phyloP scores from a whole-genome alignment of 1,284 basidiomycete genomes.

The Erythrobasidium hasegawianum region DNA sequence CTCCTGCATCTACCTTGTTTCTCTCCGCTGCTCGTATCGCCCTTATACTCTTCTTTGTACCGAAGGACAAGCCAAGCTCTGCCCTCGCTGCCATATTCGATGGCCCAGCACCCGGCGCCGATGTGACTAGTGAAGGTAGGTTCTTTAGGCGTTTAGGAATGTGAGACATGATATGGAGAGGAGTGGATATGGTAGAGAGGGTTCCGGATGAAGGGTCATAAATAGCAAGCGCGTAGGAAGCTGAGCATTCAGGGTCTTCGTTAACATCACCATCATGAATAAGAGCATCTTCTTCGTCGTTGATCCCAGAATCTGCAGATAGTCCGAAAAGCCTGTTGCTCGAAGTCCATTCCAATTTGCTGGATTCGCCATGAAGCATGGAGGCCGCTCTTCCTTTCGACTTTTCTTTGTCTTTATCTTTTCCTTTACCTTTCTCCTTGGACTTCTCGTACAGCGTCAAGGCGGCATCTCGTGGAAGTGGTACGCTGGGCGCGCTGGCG shows the following conservation, averaged over 20 bases:
- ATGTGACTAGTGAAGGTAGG: conserved; percentile 12
- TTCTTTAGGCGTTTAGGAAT: conserved; percentile 75
- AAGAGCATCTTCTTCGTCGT: conserved; percentile 1
- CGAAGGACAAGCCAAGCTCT: conserved; percentile 82
- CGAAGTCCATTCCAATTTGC: conserved; percentile 32
- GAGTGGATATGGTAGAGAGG: conserved; percentile 63
- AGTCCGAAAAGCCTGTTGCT: conserved; percentile 12
- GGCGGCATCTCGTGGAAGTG: conserved; percentile 22
- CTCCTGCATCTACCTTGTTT: conserved; percentile 77
- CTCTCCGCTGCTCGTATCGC: conserved; percentile 77
- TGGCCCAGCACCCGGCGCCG: conserved; percentile 1
- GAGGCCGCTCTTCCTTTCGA: conserved; percentile 16
- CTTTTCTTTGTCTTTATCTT: conserved; percentile 29
- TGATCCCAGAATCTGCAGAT: not conserved
- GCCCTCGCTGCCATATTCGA: conserved; percentile 52
- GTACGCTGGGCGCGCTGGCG: conserved; percentile 22
- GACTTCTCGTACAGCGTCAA: conserved; percentile 23
- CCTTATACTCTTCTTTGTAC: conserved; percentile 84
- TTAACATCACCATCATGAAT: conserved; percentile 4
- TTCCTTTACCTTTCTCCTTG: conserved; percentile 2
- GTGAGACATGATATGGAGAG: conserved; percentile 69
- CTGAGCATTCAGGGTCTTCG: conserved; percentile 22
- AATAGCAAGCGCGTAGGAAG: conserved; percentile 50
- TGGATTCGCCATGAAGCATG: conserved; percentile 32
- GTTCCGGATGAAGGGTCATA: conserved; percentile 66